Evolutionary conservation across 2,329 filamentous ascomycete genomes (phyloP), one percentile per base, ranked within the genome.

Genomic region (Exutisphaerella laricina): DNA sequence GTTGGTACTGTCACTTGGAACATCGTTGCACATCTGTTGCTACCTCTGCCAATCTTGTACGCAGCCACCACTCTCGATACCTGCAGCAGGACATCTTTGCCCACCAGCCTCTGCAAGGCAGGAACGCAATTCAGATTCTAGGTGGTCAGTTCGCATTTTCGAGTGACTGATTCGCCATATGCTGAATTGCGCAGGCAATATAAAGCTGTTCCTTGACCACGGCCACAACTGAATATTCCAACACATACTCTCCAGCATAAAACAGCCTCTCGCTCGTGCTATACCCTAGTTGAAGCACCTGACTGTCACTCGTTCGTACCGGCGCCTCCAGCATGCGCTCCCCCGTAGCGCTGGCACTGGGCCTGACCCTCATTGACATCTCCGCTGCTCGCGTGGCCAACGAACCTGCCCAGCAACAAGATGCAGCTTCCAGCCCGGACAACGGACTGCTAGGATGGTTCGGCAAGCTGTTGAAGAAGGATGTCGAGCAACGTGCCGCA

Each of bases 71-170:
- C 39, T 48, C 23, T 26, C 6, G 23, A 17, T 28, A 40, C 41
- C 36, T 39, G 44, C 43, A 49, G 34, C 29, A 51, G 13, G 31
- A 40, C 39, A 32, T 51, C 34, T 36, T 31, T 39, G 41, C 45
- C 34, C 38, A 49, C 51, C 52, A 51, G 45, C 50, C 45, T 51
- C 56, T 57, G 58, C 58, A 61, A 59, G 58, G 58, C 45, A 58
- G 34, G 41, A 34, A 30, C 39, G 46, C 42, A 41, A 35, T 35
- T 23, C 39, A 37, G 30, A 25, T 43, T 14, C 35, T 16, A 22
- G 30, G 32, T 44, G 36, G 44, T 37, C 37, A 39, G 39, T 22
- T 28, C 33, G 46, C 45, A n/a, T n/a, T n/a, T n/a, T n/a, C n/a
- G n/a, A n/a, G n/a, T n/a, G 42, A 42, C 46, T 49, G 46, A 49